Percentiles rank a stretch among this genome's conserved stretches.
phyloP scores from a whole-genome alignment of 495 filamentous ascomycete species.

The Penicillium cosmopolitanum region DNA sequence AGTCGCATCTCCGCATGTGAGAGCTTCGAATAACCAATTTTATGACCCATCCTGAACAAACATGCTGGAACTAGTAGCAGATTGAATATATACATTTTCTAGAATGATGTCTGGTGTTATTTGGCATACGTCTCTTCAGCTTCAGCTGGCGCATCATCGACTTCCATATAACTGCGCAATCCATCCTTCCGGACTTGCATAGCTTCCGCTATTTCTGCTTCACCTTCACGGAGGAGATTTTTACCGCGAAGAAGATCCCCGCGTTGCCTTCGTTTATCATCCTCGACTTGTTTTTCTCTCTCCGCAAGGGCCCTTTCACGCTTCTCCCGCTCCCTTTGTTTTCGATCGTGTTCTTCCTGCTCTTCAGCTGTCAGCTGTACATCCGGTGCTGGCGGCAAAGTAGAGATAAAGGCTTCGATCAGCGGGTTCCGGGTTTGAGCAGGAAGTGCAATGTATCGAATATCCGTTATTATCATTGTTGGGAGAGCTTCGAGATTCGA shows the following conservation, averaged over 20 bases:
- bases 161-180: conserved; percentile 64
- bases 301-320: conserved; percentile 77
- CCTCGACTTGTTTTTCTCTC: conserved; percentile 70
- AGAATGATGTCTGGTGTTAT: conserved; percentile 2
- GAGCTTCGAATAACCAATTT: neutral
- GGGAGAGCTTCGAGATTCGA: conserved; percentile 69
- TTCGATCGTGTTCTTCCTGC: conserved; percentile 62
- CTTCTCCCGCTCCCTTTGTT: conserved; percentile 64
- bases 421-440: conserved; percentile 69
- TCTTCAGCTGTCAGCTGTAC: conserved; percentile 56
- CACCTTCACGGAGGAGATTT: conserved; percentile 71
- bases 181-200: conserved; percentile 78
- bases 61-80: neutral
- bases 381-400: conserved; percentile 67
- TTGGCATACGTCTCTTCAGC: conserved; percentile 11
- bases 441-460: conserved; percentile 82
- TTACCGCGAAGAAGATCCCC: conserved; percentile 68
- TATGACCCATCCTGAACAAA: neutral
- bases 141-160: conserved; percentile 26
- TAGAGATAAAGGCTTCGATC: conserved; percentile 75
- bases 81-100: neutral
- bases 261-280: conserved; percentile 71
- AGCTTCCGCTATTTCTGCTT: conserved; percentile 76
- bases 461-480: conserved; percentile 66
- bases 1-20: neutral